Evolutionary conservation across 208 protist species (phyloP).

Genomic region (Spongospora subterranea): DNA sequence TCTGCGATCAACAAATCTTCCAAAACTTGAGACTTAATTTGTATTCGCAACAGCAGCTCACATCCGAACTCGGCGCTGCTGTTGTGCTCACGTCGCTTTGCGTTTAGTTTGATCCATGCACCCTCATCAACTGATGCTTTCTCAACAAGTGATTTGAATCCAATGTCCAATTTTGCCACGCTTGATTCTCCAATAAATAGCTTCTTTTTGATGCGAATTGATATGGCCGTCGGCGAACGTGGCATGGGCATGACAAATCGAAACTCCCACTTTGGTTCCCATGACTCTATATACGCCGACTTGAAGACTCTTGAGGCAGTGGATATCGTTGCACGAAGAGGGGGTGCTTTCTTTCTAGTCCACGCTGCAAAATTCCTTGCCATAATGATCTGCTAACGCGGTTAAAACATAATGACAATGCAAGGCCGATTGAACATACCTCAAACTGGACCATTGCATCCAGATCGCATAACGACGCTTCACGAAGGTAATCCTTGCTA

Average conservation of each 20-base stretch:
- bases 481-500: slow-evolving; percentile 10
- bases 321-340: background rate
- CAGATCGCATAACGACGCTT: slow-evolving; percentile 13
- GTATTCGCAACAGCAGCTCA: slow-evolving; percentile 5
- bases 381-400: background rate
- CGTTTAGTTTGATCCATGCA: background rate
- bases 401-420: background rate
- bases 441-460: slow-evolving; percentile 35
- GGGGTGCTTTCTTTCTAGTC: background rate
- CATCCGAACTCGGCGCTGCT: background rate
- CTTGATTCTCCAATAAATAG: background rate
- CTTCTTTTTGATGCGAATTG: background rate
- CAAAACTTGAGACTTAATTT: slow-evolving; percentile 8
- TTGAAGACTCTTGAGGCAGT: background rate
- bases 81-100: background rate
- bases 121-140: background rate
- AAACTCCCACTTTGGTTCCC: background rate
- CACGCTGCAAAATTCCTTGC: background rate
- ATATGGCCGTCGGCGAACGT: background rate
- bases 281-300: background rate
- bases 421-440: background rate
- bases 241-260: slow-evolving; percentile 1
- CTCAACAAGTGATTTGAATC: background rate
- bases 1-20: slow-evolving; percentile 2
- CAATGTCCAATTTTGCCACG: background rate